phyloP scores from a whole-genome alignment of 768 basidiomycete genomes.

The Tulasnella sp. region DNA sequence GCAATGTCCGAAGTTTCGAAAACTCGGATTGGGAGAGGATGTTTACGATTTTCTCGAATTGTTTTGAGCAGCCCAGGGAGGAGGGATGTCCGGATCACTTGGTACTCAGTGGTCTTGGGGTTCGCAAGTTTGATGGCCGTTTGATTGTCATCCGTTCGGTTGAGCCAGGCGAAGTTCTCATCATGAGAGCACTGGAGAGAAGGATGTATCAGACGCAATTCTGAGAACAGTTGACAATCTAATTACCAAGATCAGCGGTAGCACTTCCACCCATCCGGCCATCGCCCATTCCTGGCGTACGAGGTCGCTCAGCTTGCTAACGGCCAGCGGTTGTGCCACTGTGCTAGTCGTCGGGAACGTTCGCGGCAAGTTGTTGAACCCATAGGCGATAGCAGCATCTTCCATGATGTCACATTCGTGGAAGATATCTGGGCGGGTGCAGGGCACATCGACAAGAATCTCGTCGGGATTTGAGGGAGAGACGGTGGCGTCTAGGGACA shows the following conservation, averaged over 20 bases:
- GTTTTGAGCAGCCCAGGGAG: conserved; percentile 96
- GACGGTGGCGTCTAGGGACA: conserved; percentile 64
- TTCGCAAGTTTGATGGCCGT: conserved; percentile 90
- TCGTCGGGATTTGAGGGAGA: conserved; percentile 58
- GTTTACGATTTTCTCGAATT: conserved; percentile 91
- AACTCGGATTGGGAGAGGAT: conserved; percentile 84
- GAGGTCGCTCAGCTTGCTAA: conserved; percentile 86
- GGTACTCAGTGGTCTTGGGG: conserved; percentile 96
- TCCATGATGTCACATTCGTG: conserved; percentile 99
- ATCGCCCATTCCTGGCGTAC: conserved; percentile 87
- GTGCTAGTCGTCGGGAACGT: conserved; percentile 92
- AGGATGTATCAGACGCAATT: not conserved
- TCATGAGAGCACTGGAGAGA: conserved; percentile 84
- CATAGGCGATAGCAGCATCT: conserved; percentile 95
- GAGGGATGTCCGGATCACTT: conserved; percentile 94
- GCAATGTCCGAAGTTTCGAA: conserved; percentile 95
- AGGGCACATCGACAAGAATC: conserved; percentile 72
- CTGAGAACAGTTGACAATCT: not conserved
- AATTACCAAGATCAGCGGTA: conserved; percentile 87
- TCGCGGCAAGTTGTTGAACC: conserved; percentile 93
- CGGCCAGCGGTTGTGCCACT: conserved; percentile 84
- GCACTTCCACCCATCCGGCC: conserved; percentile 93
- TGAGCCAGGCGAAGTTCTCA: conserved; percentile 94
- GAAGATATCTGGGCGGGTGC: conserved; percentile 96
- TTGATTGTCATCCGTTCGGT: conserved; percentile 74